Evolutionary conservation across 2,329 filamentous ascomycete genomes (phyloP), one percentile per base, ranked within the genome.

Genomic region (Periconia sp.): DNA sequence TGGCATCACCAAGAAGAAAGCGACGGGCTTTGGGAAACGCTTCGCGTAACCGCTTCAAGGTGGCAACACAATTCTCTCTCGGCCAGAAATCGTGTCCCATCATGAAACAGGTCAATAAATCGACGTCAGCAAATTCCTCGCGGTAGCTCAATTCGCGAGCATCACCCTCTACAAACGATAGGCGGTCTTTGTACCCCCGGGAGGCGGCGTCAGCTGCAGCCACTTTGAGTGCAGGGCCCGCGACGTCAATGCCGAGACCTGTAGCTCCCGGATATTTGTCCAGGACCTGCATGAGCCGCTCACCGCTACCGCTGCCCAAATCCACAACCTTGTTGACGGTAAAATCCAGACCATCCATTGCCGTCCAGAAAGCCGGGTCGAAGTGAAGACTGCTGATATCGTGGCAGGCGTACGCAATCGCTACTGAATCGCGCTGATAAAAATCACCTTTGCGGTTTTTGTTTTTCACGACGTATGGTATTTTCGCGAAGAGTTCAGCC

Each of bases 51-150:
- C 35, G 46, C 35, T 48, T 14, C 46, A 48, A 20, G n/a, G 31
- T 6, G 15, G 17, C 30, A 27, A 48, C 30, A 18, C 46, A 48
- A 33, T 41, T 48, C 20, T 48, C 46, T n/a, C 46, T 8, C n/a
- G 46, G 46, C 46, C 46, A 48, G 31, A 48, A 48, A 31, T 55
- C 50, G 31, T 53, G 53, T 17, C 50, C 53, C 53, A 55, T 55
- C 44, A 55, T 23, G 41, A 55, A 55, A 27, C 50, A 55, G 7
- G 50, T 53, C 13, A 55, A 41, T 2, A 55, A 37, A 31, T 55
- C 50, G 30, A 55, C 50, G 2, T 53, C 20, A 18, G 53, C 50
- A 41, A 55, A 55, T 27, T 53, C 53, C 11, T 55, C 42, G 17
- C 53, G 50, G 19, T 47, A 53, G 15, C 31, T 37, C 31, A 55